Percentiles rank a stretch among this genome's conserved stretches.
Evolutionary conservation across 2,329 filamentous ascomycete genomes (phyloP).

Genomic region (Chrysoporthe deuterocubensis): DNA sequence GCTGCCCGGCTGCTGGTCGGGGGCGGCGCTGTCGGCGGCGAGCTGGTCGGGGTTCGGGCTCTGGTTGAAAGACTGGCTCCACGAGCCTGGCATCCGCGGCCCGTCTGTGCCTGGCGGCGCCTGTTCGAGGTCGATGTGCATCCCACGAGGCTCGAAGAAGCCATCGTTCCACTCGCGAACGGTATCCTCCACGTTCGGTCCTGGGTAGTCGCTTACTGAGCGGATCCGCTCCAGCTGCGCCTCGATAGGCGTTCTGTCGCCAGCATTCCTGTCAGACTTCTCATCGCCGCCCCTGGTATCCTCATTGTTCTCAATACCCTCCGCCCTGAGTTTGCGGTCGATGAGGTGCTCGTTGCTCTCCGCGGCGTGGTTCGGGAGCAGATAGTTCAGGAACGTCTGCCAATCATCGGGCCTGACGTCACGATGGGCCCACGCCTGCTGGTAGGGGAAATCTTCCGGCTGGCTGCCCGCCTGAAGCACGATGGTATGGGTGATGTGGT

Average conservation of each 20-base stretch:
- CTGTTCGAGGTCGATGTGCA: slow-evolving; percentile 45
- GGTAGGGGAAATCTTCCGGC: slow-evolving; percentile 51
- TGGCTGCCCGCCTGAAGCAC: slow-evolving; percentile 41
- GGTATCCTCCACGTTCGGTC: slow-evolving; percentile 43
- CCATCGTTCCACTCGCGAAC: slow-evolving; percentile 60
- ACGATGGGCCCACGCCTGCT: slow-evolving; percentile 41
- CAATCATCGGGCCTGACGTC: slow-evolving; percentile 59
- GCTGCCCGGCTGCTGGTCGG: slow-evolving; percentile 24
- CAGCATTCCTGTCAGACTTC: slow-evolving; percentile 24
- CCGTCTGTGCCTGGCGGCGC: slow-evolving; percentile 25
- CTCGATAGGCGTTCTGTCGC: slow-evolving; percentile 41
- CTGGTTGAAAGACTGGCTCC: slow-evolving; percentile 38
- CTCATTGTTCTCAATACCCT: slow-evolving; percentile 40
- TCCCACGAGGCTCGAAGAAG: slow-evolving; percentile 57
- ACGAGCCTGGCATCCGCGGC: slow-evolving; percentile 38
- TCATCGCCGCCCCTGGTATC: slow-evolving; percentile 30
- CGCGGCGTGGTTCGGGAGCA: slow-evolving; percentile 54
- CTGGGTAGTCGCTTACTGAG: slow-evolving; percentile 34
- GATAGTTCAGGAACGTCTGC: slow-evolving; percentile 61
- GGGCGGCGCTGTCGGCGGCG: neutral
- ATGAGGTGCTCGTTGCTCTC: slow-evolving; percentile 51
- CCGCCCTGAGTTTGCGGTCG: slow-evolving; percentile 53
- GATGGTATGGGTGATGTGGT: slow-evolving; percentile 40
- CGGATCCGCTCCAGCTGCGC: slow-evolving; percentile 47
- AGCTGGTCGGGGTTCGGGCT: slow-evolving; percentile 14